Evolutionary conservation across 805 yeast genomes (phyloP).

Genomic region (Saccharomycopsis amapae): DNA sequence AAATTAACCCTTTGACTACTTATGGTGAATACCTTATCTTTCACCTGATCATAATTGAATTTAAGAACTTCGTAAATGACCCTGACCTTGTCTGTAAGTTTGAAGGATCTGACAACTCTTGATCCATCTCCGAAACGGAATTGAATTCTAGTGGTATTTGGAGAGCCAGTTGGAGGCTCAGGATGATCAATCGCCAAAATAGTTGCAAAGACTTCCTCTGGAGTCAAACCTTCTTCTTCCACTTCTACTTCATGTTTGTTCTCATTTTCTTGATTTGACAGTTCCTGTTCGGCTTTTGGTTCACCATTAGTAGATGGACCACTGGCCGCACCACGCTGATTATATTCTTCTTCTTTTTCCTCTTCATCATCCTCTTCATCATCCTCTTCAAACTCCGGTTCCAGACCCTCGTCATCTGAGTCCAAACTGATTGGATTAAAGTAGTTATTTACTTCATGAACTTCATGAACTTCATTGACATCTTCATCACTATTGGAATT

Average conservation of each 20-base stretch:
- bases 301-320: too few species aligned
- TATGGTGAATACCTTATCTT: constrained; percentile 46
- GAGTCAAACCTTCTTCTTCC: constrained; percentile 27
- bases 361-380: constrained; percentile 23
- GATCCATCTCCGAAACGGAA: constrained; percentile 86
- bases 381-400: constrained; percentile 20
- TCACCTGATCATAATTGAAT: constrained; percentile 40
- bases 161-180: constrained; percentile 46
- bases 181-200: constrained; percentile 46
- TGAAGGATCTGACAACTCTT: constrained; percentile 66
- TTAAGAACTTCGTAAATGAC: constrained; percentile 63
- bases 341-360: constrained; percentile 17
- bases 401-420: constrained; percentile 17
- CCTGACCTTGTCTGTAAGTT: constrained; percentile 48
- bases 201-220: constrained; percentile 39
- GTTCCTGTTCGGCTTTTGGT: not conserved
- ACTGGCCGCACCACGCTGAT: too few species aligned
- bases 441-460: constrained; percentile 8
- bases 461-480: constrained; percentile 1
- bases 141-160: constrained; percentile 69
- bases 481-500: constrained; percentile 26
- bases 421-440: constrained; percentile 17
- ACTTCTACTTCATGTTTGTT: not conserved
- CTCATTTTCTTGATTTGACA: constrained; percentile 9
- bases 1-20: constrained; percentile 55